Evolutionary conservation across 306 rosid species (phyloP), one percentile per base, ranked within the genome.

Genomic region (Medicago ruthenica): DNA sequence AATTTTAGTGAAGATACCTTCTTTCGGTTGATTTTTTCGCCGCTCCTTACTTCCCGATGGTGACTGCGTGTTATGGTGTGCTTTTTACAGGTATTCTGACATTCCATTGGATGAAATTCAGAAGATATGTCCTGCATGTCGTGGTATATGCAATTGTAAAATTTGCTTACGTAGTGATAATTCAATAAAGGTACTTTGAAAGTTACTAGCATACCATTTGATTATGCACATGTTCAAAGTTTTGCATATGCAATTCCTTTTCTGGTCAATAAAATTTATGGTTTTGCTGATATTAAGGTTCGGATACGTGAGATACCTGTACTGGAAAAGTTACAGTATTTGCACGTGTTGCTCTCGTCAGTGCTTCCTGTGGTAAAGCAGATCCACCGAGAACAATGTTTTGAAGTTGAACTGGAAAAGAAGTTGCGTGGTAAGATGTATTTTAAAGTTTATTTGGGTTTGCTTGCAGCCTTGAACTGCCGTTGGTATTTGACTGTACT

Each of bases 341-440:
- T 95, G 59, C 95, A 89, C 50, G 71, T 83, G 79, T 79, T 95
- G 79, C 82, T 95, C 71, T 89, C 93, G 2, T 89, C 99, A 0
- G 99, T 92, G 76, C 97, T 95, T 79, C 99, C 99, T 11, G 86
- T 95, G 27, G 87, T 92, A 77, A 89, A 95, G 86, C 93, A 79
- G 82, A 95, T 90, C 78, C 99, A 92, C 42, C 79, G 5, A 6
- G 91, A 84, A 82, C 98, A 95, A 83, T 89, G 97, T 81, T 88
- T 72, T 78, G 99, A 92, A 88, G 96, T 92, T 62, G 97, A 95
- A 77, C 88, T 92, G 9, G 97, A 95, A 85, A 95, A 87, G 86
- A 89, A 71, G 77, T 87, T 90, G 77, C 85, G 80, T 50, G 97
- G 98, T 94, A 83, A 82, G 91, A 84, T 81, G 80, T 77, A 73